Evolutionary conservation across 106 monocot genomes (phyloP).

Genomic region (Dendrobium catenatum): DNA sequence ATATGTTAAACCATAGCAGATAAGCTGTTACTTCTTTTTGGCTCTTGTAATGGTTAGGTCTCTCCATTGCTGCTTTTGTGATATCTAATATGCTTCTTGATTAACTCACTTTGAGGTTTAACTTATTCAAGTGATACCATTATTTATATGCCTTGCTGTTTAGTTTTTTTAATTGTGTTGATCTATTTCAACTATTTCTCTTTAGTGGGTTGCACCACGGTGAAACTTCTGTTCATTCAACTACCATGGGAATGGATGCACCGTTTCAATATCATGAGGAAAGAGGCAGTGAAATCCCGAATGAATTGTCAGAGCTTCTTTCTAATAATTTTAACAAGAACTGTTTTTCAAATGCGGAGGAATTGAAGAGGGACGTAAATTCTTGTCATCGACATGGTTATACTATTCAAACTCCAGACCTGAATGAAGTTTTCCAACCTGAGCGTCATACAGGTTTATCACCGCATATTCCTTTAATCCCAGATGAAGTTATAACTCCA

Average conservation of each 20-base stretch:
- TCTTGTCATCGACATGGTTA: slow-evolving; percentile 34
- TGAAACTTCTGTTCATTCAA: slow-evolving; percentile 29
- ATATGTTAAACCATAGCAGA: not conserved
- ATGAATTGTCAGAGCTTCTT: slow-evolving; percentile 27
- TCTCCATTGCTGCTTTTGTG: not conserved
- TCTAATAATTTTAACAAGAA: slow-evolving; percentile 10
- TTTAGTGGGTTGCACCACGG: slow-evolving; percentile 35
- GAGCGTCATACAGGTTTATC: slow-evolving; percentile 28
- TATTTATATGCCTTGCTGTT: not conserved
- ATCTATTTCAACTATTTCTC: slow-evolving; percentile 7
- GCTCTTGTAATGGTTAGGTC: not conserved
- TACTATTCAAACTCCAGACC: slow-evolving; percentile 64
- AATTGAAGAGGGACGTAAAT: slow-evolving; percentile 19
- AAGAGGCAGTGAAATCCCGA: slow-evolving; percentile 19
- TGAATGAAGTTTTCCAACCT: slow-evolving; percentile 55
- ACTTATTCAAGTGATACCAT: not conserved
- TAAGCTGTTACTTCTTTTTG: not conserved
- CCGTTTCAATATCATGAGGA: slow-evolving; percentile 26
- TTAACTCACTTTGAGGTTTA: not conserved
- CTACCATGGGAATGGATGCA: slow-evolving; percentile 49
- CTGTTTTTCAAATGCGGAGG: slow-evolving; percentile 7
- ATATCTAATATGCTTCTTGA: not conserved
- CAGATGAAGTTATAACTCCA: not conserved
- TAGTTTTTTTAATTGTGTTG: not conserved
- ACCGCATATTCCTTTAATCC: not conserved